phyloP scores from a whole-genome alignment of 169 alveolate genomes.

The Eimeria zaria region DNA sequence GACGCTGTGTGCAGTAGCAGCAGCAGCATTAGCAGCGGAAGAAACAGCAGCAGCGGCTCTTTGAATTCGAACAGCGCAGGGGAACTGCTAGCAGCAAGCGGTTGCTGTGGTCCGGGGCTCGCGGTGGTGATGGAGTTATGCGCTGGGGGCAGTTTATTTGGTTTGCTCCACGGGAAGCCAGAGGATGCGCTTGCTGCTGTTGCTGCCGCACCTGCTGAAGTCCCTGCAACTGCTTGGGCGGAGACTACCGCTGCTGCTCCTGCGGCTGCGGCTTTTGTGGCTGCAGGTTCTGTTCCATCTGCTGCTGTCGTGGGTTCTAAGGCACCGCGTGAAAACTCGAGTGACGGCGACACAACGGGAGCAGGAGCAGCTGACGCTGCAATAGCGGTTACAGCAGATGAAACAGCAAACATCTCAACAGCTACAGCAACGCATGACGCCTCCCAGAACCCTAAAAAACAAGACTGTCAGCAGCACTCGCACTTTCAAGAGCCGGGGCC shows the following conservation, averaged over 20 bases:
- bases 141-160: conserved; percentile 93
- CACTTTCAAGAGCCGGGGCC: not conserved
- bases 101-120: conserved; percentile 72
- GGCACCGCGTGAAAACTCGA: not conserved
- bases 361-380: not conserved
- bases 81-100: conserved; percentile 54
- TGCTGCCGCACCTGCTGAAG: conserved; percentile 22
- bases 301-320: not conserved
- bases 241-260: conserved; percentile 15
- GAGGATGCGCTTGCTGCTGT: conserved; percentile 53
- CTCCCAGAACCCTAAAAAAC: not conserved
- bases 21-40: not conserved
- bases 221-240: not conserved
- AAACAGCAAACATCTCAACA: not conserved
- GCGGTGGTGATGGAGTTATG: conserved; percentile 94
- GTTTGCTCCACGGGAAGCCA: conserved; percentile 89
- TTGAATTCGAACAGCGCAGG: conserved; percentile 2
- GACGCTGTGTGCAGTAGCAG: conserved; percentile 27
- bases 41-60: conserved; percentile 22
- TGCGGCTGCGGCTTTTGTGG: not conserved
- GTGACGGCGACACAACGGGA: not conserved
- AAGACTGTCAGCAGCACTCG: not conserved
- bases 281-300: not conserved
- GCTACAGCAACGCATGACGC: not conserved
- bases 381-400: not conserved